These are phyloP conservation scores for Sporisorium exsertum DNA, from an alignment of 1,284 basidiomycete genomes.

Conservation along the genomic window DNA sequence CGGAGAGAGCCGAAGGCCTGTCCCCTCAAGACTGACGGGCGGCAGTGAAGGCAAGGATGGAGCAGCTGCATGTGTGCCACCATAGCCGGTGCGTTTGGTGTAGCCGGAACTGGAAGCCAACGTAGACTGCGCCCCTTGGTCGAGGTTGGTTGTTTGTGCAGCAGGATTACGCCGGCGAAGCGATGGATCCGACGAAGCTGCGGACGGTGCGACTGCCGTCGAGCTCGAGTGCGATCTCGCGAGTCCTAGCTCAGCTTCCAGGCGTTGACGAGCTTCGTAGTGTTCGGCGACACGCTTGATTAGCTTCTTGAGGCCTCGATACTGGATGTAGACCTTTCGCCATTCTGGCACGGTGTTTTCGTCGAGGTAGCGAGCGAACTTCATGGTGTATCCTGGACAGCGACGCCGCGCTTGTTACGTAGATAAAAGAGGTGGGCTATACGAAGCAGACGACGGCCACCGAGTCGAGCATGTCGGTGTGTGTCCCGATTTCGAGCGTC, in stretches of 20 bases:
- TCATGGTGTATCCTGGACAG: constrained; percentile 22
- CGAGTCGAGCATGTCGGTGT: constrained; percentile 1
- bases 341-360: constrained; percentile 67
- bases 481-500: background rate
- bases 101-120: constrained; percentile 34
- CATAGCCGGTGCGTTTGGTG: constrained; percentile 30
- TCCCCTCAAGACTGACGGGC: constrained; percentile 40
- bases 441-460: background rate
- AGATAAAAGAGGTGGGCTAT: background rate
- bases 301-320: constrained; percentile 69
- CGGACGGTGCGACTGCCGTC: constrained; percentile 8
- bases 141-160: background rate
- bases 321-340: constrained; percentile 68
- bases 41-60: constrained; percentile 22
- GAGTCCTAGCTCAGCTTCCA: constrained; percentile 22
- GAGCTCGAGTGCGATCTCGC: constrained; percentile 24
- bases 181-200: constrained; percentile 12
- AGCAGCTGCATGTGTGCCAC: constrained; percentile 16
- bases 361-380: constrained; percentile 63
- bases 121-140: constrained; percentile 10
- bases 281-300: constrained; percentile 67
- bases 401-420: background rate
- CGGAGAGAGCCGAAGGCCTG: constrained; percentile 31
- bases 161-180: constrained; percentile 16
- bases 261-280: constrained; percentile 27